These are phyloP conservation scores for Backusella sp. DNA, from an alignment of 192 early-diverging fungal species.

Conservation along the genomic window DNA sequence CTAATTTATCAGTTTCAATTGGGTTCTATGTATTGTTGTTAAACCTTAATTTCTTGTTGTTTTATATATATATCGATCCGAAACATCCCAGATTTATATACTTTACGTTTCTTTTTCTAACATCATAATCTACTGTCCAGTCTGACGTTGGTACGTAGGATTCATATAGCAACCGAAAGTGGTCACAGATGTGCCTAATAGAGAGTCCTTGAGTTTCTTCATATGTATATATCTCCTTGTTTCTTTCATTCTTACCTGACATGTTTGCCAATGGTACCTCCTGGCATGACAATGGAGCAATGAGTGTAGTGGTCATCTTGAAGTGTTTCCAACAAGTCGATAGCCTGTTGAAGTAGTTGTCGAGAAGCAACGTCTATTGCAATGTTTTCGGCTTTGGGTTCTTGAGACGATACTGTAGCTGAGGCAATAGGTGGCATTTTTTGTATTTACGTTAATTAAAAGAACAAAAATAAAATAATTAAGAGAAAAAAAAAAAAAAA, in stretches of 20 bases:
- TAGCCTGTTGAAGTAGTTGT: conserved; percentile 30
- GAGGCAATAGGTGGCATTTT: not conserved
- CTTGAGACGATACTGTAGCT: not conserved
- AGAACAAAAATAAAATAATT: not conserved
- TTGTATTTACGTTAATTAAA: not conserved
- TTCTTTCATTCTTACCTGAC: conserved; percentile 27
- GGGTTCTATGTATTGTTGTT: conserved; percentile 27
- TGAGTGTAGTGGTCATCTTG: conserved; percentile 38
- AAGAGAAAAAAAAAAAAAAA: not conserved
- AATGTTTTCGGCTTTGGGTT: not conserved
- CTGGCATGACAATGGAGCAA: conserved; percentile 38
- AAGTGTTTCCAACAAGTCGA: conserved; percentile 21
- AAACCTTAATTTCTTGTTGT: no score
- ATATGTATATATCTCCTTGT: no score
- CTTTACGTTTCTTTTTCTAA: conserved; percentile 43
- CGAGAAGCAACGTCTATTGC: not conserved
- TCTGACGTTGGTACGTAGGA: conserved; percentile 9
- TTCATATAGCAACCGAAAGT: conserved; percentile 40
- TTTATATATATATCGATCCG: not conserved
- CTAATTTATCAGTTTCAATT: conserved; percentile 40
- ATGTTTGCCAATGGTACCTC: conserved; percentile 51
- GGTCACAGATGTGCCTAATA: conserved; percentile 45
- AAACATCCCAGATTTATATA: not conserved
- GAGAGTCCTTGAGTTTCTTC: not conserved
- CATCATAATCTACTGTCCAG: conserved; percentile 45